Conservation (phyloP, 441 rosid species). For the Geranium incanum region DNA sequence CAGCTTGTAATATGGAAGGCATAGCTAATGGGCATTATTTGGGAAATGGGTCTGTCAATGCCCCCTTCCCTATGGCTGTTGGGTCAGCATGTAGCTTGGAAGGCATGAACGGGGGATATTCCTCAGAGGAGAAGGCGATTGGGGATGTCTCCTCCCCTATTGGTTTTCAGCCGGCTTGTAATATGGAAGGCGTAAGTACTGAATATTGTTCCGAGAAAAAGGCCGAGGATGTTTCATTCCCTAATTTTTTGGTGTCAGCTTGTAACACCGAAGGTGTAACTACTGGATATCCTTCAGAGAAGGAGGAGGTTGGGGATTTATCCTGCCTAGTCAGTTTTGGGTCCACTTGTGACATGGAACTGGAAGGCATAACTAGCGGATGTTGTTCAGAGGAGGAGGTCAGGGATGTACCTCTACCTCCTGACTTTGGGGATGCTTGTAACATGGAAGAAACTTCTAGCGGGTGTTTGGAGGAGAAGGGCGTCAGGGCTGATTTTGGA, state of each 20-base stretch:
- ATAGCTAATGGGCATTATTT: not conserved
- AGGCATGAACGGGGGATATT: not conserved
- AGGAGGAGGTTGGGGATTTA: not conserved
- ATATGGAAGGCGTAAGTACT: no score
- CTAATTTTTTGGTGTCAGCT: not conserved
- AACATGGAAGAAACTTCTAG: not conserved
- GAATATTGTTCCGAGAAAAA: no score
- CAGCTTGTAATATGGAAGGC: conserved; percentile 18
- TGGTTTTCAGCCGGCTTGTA: not conserved
- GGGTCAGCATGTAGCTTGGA: not conserved
- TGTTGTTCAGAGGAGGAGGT: not conserved
- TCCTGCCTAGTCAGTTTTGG: not conserved
- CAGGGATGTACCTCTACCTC: not conserved
- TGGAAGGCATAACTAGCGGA: not conserved
- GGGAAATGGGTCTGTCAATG: not conserved
- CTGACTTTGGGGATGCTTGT: not conserved
- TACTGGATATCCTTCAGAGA: not conserved
- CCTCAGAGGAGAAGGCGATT: not conserved
- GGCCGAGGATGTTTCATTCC: no score
- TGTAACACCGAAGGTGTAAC: conserved; percentile 14
- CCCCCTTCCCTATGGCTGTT: not conserved
- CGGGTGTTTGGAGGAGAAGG: not conserved
- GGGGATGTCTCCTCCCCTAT: not conserved
- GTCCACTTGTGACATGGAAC: not conserved
- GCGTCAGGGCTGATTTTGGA: not conserved